These are phyloP conservation scores for Hygrocybe punicea DNA, from an alignment of 768 basidiomycete species.

Conservation along the genomic window DNA sequence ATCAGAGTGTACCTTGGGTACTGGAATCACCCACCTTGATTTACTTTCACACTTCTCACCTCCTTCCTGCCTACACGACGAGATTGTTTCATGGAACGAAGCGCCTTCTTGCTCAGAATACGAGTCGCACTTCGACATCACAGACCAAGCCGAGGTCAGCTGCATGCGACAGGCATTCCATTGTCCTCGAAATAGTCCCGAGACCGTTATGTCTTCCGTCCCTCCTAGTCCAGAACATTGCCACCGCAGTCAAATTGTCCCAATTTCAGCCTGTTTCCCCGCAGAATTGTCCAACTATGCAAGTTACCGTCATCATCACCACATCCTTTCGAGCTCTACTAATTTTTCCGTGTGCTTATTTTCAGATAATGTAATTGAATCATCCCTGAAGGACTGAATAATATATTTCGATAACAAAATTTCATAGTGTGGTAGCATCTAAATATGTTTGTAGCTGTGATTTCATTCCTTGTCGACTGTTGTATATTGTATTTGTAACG, in stretches of 20 bases:
- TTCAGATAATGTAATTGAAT: too few relatives aligned
- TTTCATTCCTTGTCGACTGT: too few relatives aligned
- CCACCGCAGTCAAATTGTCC: background rate
- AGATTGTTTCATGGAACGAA: background rate
- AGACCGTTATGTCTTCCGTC: background rate
- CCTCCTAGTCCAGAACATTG: background rate
- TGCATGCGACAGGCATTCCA: background rate
- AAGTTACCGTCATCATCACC: conserved; percentile 18
- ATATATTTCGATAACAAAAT: too few relatives aligned
- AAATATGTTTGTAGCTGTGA: too few relatives aligned
- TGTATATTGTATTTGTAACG: too few relatives aligned
- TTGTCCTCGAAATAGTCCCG: background rate
- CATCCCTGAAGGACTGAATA: too few relatives aligned
- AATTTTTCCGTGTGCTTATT: too few relatives aligned
- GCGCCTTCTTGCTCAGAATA: background rate
- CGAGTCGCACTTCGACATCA: background rate
- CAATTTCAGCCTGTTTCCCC: conserved; percentile 25
- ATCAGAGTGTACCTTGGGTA: conserved; percentile 12
- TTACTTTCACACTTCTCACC: background rate
- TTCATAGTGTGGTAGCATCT: too few relatives aligned
- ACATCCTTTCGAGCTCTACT: background rate
- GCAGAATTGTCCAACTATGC: conserved; percentile 34
- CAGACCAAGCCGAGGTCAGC: background rate
- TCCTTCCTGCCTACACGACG: background rate
- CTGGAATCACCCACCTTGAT: conserved; percentile 7